Evolutionary conservation across 768 basidiomycete genomes (phyloP), one percentile per base, ranked within the genome.

Genomic region (Floccularia luteovirens): DNA sequence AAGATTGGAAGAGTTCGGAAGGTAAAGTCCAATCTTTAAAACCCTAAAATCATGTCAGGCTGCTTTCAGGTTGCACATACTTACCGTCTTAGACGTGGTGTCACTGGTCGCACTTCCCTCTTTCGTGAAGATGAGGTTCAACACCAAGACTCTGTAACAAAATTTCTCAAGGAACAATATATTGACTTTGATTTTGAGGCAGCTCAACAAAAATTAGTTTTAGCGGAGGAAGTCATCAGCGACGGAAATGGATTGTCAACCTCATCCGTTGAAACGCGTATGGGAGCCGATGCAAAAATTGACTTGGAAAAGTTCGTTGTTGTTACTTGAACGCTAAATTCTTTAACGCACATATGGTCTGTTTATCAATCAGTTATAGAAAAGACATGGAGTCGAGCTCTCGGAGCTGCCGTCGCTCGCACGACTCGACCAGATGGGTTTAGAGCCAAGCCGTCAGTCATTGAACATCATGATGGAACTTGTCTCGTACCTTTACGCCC

Each of bases 181-280:
- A 72, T 89, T 43, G 90, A 96, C 52, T 97, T 98, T 51, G 92
- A 98, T 60, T 97, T 98, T 50, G 91, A 92, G 59, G 85, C 84
- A 4, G 93, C 96, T 12, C 92, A 97, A 63, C 70, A 77, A 56
- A 78, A 89, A 60, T 64, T 97, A 36, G 68, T 70, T 17, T 66
- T 74, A 24, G 90, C 88, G 1, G 90, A 89, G 60, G 75, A 74
- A 37, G 85, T 97, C 20, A 78, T 97, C 16, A 75, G 72, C 24
- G 80, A 91, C 48, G 98, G 58, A 94, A 94, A 54, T 99, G 94
- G 94, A 94, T 98, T 46, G 96, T 98, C 53, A 97, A 98, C 68
- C 84, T 98, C 46, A 96, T 98, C 53, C 81, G 96, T 24, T n/a
- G 96, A 98, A 62, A 94, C 93, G 4, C 77, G 91, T 33, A 90